These are phyloP conservation scores for Ulmus americana DNA, from an alignment of 331 rosid genomes.

Conservation along the genomic window DNA sequence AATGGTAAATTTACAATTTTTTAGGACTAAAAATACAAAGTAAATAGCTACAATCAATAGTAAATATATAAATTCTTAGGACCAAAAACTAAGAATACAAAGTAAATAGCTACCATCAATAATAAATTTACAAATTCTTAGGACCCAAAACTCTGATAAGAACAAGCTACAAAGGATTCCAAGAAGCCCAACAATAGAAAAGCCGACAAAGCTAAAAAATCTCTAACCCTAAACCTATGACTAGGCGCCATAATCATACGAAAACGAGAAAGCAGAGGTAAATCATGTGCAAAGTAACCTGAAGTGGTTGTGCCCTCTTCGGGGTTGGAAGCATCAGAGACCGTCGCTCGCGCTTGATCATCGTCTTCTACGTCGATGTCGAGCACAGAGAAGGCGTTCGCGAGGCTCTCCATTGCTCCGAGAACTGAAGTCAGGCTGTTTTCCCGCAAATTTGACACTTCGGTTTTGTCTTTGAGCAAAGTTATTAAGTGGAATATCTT, in stretches of 20 bases:
- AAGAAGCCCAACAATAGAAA: neutral
- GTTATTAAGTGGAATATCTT: too few relatives aligned
- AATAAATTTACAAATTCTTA: too few relatives aligned
- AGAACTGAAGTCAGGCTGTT: too few relatives aligned
- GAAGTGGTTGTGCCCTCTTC: constrained; percentile 7
- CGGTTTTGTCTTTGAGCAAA: too few relatives aligned
- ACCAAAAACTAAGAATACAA: too few relatives aligned
- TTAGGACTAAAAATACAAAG: too few relatives aligned
- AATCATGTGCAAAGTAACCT: neutral
- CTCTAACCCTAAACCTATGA: neutral
- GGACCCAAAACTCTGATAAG: too few relatives aligned
- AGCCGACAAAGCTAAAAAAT: neutral
- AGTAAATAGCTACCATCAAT: too few relatives aligned
- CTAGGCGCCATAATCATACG: neutral
- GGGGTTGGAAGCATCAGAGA: constrained; percentile 19
- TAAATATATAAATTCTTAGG: too few relatives aligned
- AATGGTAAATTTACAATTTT: too few relatives aligned
- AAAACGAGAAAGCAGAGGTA: neutral
- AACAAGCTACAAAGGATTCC: neutral
- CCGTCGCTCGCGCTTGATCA: constrained; percentile 7
- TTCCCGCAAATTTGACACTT: too few relatives aligned
- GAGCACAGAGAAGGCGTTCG: constrained; percentile 50
- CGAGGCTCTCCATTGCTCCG: constrained; percentile 38
- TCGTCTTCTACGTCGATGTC: constrained; percentile 54
- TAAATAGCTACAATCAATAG: too few relatives aligned